These are phyloP conservation scores for Pinus taeda DNA, from an alignment of 75 land plant genomes.

Conservation along the genomic window DNA sequence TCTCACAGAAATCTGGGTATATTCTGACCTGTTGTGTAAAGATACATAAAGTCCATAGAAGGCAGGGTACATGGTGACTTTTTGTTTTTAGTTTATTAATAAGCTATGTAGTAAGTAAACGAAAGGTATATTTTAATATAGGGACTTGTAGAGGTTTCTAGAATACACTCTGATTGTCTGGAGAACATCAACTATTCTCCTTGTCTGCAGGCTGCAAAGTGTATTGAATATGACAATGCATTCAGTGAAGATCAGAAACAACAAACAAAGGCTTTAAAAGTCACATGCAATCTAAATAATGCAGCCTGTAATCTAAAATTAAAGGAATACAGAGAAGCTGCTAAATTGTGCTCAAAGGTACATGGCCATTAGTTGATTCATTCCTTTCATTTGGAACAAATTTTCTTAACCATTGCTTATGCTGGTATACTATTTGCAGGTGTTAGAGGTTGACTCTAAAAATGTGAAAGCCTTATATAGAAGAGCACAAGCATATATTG, in stretches of 20 bases:
- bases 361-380: neutral
- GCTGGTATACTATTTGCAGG: no score
- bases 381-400: no score
- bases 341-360: slow-evolving; percentile 38
- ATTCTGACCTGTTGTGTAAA: no score
- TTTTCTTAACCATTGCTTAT: no score
- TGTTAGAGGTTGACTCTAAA: no score
- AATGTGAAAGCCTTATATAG: no score
- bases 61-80: no score
- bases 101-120: neutral
- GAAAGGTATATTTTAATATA: neutral
- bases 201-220: slow-evolving; percentile 23
- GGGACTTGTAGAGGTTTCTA: neutral
- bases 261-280: slow-evolving; percentile 27
- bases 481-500: no score
- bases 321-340: slow-evolving; percentile 26
- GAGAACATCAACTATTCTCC: neutral
- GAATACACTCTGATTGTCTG: neutral
- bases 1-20: no score
- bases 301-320: slow-evolving; percentile 48
- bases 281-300: slow-evolving; percentile 35
- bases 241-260: slow-evolving; percentile 39
- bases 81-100: neutral
- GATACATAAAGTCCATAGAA: no score
- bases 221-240: slow-evolving; percentile 22